Conservation (phyloP, 176 grass and related monocot species). For the Ampelocalamus luodianensis region DNA sequence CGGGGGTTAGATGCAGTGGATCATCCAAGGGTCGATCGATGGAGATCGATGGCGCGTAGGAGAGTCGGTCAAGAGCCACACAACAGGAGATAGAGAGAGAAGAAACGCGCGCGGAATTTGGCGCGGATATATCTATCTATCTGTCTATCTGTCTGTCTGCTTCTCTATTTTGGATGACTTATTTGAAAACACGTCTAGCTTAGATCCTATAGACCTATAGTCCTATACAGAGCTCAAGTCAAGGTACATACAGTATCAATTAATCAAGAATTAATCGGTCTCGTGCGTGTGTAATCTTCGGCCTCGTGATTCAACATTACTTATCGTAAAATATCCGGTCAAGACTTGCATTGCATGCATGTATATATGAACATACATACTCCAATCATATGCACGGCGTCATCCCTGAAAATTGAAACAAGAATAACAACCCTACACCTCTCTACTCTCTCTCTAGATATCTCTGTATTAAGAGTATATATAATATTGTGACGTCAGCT, state of each 20-base stretch:
- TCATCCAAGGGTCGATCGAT: neutral
- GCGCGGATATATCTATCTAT: neutral
- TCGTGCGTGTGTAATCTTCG: neutral
- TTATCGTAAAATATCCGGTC: too few relatives aligned
- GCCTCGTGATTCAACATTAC: too few relatives aligned
- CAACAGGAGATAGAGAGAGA: neutral
- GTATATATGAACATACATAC: too few relatives aligned
- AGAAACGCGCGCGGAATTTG: neutral
- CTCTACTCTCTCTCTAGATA: too few relatives aligned
- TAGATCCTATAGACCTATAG: too few relatives aligned
- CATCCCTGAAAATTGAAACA: too few relatives aligned
- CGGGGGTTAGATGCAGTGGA: neutral
- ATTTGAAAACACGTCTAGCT: neutral
- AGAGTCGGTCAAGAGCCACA: neutral
- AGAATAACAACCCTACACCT: too few relatives aligned
- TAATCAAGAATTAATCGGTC: neutral
- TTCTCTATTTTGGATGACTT: neutral
- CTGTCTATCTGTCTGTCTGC: neutral
- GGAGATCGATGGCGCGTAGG: neutral
- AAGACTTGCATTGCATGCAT: too few relatives aligned
- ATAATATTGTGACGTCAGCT: too few relatives aligned
- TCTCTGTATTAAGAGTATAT: too few relatives aligned
- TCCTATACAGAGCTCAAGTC: neutral
- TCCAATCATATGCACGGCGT: too few relatives aligned
- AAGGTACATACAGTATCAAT: neutral